Base-by-base conservation (phyloP, 768 basidiomycete species). In the Pseudohyphozyma bogoriensis region DNA sequence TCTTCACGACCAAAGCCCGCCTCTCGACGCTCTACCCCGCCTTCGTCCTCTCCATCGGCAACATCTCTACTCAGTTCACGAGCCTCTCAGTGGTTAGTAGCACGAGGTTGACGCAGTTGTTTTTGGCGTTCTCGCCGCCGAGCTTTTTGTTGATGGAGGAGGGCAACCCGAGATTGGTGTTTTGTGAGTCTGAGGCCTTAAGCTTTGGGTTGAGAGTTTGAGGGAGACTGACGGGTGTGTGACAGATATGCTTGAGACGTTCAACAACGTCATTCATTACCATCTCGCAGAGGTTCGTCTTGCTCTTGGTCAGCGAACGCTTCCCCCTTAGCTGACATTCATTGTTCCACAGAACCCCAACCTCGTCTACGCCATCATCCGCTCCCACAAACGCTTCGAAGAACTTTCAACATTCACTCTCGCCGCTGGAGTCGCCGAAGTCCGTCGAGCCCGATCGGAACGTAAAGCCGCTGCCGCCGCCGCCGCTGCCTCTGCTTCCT, bases 321-420 rank as follows among this genome's bases (percentile, higher is more conserved):
- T 4, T 47, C 26, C 52, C 16, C 24, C 1, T 32, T 51, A 31
- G 33, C 39, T 60, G 40, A 16, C 47, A 22, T 26, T 47, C 28
- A 52, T 24, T 16, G 28, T 12, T 49, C 26, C 80, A 44, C 85
- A 87, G 33, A 97, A 95, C 71, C 84, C 92, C 0, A 86, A 93
- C 69, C 73, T 97, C 39, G 77, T 90, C 51, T 92, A 95, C 71
- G 85, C 85, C 5, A 82, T 97, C 54, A 76, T 97, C 5, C 82
- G 86, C 11, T 80, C 89, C 0, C 87, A 90, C 73, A 84, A 86
- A 67, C 78, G 79, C 2, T 93, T 99, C 72, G 86, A 95, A 72
- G 84, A 87, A 63, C 79, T 99, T 22, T 89, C 89, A 3, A 93
- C 86, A 0, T 93, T 97, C 71, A 95, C 91, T 0, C 78, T 99